Evolutionary conservation across 1,284 basidiomycete genomes (phyloP), one percentile per base, ranked within the genome.

Genomic region (Trametes hirsuta): DNA sequence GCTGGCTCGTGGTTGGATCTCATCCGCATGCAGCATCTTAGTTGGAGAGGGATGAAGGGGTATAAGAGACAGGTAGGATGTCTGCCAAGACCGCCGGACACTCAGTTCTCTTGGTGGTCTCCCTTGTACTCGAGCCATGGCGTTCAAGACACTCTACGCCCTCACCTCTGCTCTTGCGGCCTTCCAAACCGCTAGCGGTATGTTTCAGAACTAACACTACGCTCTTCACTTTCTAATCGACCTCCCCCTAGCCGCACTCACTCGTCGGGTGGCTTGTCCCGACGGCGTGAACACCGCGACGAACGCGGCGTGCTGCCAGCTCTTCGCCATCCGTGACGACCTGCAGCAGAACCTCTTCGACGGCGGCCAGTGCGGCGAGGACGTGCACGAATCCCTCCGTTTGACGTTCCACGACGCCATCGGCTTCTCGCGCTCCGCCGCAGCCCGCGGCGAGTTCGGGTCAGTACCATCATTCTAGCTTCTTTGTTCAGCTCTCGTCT

Each of bases 361-460:
- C 56, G 40, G 40, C 56, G 61, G 56, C 35, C 42, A 47, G 41
- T 62, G 61, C 25, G 61, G 56, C 34, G 59, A 55, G 56, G 61
- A 58, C 41, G 61, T 49, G 15, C 61, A 62, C 56, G 61, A 62
- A 35, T 62, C 61, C 47, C 61, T 62, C 11, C 61, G 59, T 11
- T 50, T 61, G 30, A 61, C 59, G n/a, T 61, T 61, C 59, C 59
- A 61, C 59, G 59, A 61, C 52, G 60, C 60, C 22, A 62, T 62
- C 39, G 60, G 60, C 42, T 58, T 62, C 45, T 62, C 61, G 0
- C 42, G 15, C 24, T 51, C 61, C 21, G 49, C 56, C 12, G 52
- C 45, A 0, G 39, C 41, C 2, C 3, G 11, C 12, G 61, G 61
- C 39, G 12, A 47, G 34, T 62, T 62, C 39, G 61, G 60, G 60